Evolutionary conservation across 2,329 filamentous ascomycete genomes (phyloP).

Genomic region (Exophiala calicioides): DNA sequence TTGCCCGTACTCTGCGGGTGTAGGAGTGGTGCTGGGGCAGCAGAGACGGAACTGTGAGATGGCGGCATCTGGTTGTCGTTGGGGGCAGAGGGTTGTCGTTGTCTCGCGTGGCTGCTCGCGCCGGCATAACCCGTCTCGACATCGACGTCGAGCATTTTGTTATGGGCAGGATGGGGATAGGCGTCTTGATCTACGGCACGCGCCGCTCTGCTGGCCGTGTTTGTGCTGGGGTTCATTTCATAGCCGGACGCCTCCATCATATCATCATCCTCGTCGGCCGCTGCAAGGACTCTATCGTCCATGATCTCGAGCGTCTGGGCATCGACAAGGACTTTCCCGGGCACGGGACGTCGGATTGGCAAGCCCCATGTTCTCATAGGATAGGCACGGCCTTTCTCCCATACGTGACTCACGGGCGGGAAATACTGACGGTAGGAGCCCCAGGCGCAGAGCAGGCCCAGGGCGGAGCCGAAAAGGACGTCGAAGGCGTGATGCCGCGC

Average conservation of each 20-base stretch:
- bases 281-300: constrained; percentile 10
- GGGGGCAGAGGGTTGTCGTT: background rate
- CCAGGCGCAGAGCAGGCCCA: constrained; percentile 56
- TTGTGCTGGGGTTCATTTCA: constrained; percentile 7
- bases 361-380: constrained; percentile 60
- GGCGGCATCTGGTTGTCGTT: background rate
- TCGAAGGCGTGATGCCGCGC: constrained; percentile 64
- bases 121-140: constrained; percentile 21
- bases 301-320: constrained; percentile 14
- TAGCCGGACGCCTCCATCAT: constrained; percentile 11
- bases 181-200: no score
- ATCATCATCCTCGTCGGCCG: constrained; percentile 17
- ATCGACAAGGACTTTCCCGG: constrained; percentile 18
- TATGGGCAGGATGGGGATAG: no score
- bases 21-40: background rate
- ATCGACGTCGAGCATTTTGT: constrained; percentile 10
- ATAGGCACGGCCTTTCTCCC: constrained; percentile 61
- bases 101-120: no score
- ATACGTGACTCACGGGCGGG: constrained; percentile 56
- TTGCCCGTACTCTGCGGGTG: constrained; percentile 11
- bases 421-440: constrained; percentile 61
- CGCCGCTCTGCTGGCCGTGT: no score
- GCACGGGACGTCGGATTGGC: constrained; percentile 19
- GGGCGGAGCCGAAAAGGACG: constrained; percentile 56
- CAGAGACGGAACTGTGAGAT: background rate